Conservation (phyloP, 768 basidiomycete genomes). For the Boletus rubescentipes region DNA sequence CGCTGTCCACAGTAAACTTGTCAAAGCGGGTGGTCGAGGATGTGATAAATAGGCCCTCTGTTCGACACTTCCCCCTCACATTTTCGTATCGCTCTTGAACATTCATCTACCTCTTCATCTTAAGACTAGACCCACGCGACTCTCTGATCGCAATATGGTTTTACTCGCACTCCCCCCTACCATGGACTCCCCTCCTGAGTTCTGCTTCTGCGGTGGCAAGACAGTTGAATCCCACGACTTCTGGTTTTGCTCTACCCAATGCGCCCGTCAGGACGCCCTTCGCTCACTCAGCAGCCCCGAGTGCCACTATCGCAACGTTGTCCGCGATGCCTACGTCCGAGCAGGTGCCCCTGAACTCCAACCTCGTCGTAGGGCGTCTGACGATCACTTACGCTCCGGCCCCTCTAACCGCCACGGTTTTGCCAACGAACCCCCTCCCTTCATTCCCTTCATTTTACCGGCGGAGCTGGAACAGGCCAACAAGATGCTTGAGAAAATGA, state of each 20-base stretch:
- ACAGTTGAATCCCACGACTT: constrained; percentile 27
- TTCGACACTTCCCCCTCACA: not conserved
- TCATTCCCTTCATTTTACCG: not conserved
- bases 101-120: not conserved
- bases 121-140: not conserved
- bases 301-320: constrained; percentile 25
- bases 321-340: constrained; percentile 15
- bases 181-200: constrained; percentile 7
- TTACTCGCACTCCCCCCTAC: constrained; percentile 1
- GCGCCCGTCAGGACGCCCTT: constrained; percentile 29
- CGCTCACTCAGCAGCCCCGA: constrained; percentile 19
- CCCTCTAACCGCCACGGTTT: not conserved
- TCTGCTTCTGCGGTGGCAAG: constrained; percentile 25
- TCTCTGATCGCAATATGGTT: not conserved
- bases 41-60: constrained; percentile 10
- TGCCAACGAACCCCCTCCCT: not conserved
- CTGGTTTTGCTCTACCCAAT: constrained; percentile 28
- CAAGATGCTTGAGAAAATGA: not conserved
- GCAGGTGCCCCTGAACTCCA: constrained; percentile 3
- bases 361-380: constrained; percentile 14
- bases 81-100: not conserved
- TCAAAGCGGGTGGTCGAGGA: not conserved
- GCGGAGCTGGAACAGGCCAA: not conserved
- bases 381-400: not conserved
- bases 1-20: not conserved